Base-by-base conservation (phyloP, 768 basidiomycete species). In the Leccinellum albellum region DNA sequence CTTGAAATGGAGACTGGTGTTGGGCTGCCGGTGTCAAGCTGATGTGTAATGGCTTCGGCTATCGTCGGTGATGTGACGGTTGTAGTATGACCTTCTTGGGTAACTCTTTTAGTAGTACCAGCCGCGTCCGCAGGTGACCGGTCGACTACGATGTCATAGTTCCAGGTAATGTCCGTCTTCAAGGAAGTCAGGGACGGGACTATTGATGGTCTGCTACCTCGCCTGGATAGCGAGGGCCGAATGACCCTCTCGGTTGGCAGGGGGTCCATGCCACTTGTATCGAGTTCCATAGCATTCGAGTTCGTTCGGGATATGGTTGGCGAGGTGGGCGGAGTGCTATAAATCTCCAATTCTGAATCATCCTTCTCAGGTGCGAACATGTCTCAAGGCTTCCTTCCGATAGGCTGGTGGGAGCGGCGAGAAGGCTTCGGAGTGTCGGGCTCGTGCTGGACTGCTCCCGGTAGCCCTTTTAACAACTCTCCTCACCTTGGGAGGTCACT, bases 281-380 rank as follows among this genome's bases (percentile, higher is more conserved):
- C 49, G 49, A 58, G 24, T 56, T 55, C 61, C 56, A 45, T 21
- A 46, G 21, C 21, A 50, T 21, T 50, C 54, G 63, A 63, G 58
- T 59, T 60, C 26, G 60, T 50, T 33, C 66, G 68, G 53, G 69
- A 63, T 46, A 67, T 54, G 54, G 58, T 61, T 24, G 78, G 78
- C 20, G 78, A 76, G 15, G 71, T 70, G 8, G 79, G 79, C 24
- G 79, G 79, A 17, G 79, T 80, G 49, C 70, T 67, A 61, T 79
- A 80, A 47, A 68, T 70, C 54, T 80, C 66, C 50, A 60, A 29
- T 50, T 50, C 49, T 32, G 6, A 50, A 50, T 50, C 49, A 52
- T 67, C 78, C 50, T 61, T 51, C 55, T 78, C 77, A 29, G 65
- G 67, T 44, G 65, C 67, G 57, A 64, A 63, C 68, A 78, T 74